phyloP scores from a whole-genome alignment of 768 basidiomycete species.

The Russula foetens region DNA sequence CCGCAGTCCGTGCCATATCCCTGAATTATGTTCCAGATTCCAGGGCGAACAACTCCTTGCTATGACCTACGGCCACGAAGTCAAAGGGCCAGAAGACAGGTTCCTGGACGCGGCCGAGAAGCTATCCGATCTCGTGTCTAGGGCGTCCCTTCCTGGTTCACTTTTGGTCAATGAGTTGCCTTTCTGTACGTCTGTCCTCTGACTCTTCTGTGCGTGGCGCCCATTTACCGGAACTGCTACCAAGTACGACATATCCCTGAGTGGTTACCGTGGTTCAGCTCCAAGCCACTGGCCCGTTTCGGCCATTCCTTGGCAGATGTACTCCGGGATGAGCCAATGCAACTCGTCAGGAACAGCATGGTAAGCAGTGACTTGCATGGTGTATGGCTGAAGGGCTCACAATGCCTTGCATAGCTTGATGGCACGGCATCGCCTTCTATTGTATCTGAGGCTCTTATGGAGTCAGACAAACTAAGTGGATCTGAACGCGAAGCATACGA shows the following conservation, averaged over 20 bases:
- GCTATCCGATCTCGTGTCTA: not conserved
- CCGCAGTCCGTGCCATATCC: not conserved
- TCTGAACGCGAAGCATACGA: not conserved
- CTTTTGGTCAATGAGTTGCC: conserved; percentile 9
- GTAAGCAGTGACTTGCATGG: not conserved
- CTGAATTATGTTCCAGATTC: not conserved
- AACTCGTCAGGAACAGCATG: not conserved
- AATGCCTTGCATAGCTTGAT: not conserved
- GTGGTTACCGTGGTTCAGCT: conserved; percentile 6
- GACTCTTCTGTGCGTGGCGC: not conserved
- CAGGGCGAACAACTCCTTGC: conserved; percentile 2
- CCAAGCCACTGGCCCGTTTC: conserved; percentile 1
- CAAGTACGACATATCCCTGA: conserved; percentile 6
- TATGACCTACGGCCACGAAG: conserved; percentile 10
- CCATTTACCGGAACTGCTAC: not conserved
- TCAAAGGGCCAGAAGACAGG: not conserved
- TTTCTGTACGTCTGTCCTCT: not conserved
- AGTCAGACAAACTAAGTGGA: not conserved
- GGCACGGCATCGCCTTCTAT: not conserved
- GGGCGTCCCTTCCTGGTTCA: not conserved
- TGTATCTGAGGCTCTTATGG: not conserved
- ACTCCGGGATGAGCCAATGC: not conserved
- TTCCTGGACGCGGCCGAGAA: not conserved
- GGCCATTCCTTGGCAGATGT: not conserved
- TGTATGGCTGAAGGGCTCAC: not conserved